A percentile compares a stretch with the other conserved stretches of the same genome.
Evolutionary conservation across 2,329 filamentous ascomycete species (phyloP).

Genomic region (Fonsecaea erecta): DNA sequence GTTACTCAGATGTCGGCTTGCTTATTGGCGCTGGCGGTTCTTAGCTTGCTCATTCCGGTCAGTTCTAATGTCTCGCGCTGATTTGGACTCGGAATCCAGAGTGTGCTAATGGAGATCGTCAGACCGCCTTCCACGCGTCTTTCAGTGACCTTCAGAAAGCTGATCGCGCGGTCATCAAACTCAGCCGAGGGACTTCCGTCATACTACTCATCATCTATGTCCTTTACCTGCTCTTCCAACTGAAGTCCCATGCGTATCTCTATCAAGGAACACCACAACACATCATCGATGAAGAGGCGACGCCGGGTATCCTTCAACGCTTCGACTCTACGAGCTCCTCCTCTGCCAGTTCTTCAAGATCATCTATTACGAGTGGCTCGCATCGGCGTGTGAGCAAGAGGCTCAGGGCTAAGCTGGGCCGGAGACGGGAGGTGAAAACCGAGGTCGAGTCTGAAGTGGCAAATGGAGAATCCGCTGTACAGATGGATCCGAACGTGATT

Average conservation of each 20-base stretch:
- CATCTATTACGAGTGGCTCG: slow-evolving; percentile 45
- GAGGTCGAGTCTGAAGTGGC: slow-evolving; percentile 68
- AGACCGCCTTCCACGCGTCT: slow-evolving; percentile 74
- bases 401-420: slow-evolving; percentile 43
- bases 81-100: background rate
- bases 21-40: slow-evolving; percentile 76
- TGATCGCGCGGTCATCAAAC: slow-evolving; percentile 34
- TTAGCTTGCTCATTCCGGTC: slow-evolving; percentile 77
- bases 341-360: slow-evolving; percentile 49
- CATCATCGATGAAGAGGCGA: slow-evolving; percentile 60
- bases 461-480: background rate
- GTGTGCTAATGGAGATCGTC: background rate
- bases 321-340: slow-evolving; percentile 52
- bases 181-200: slow-evolving; percentile 60
- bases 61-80: background rate
- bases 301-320: slow-evolving; percentile 65
- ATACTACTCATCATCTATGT: slow-evolving; percentile 84
- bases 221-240: slow-evolving; percentile 86
- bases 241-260: slow-evolving; percentile 79
- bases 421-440: slow-evolving; percentile 43
- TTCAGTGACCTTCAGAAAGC: slow-evolving; percentile 45
- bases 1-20: slow-evolving; percentile 88
- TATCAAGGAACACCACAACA: slow-evolving; percentile 55
- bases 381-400: slow-evolving; percentile 56
- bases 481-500: slow-evolving; percentile 1